Evolutionary conservation across 2,329 filamentous ascomycete species (phyloP), one percentile per base, ranked within the genome.

Genomic region (Xylariaceae sp.): DNA sequence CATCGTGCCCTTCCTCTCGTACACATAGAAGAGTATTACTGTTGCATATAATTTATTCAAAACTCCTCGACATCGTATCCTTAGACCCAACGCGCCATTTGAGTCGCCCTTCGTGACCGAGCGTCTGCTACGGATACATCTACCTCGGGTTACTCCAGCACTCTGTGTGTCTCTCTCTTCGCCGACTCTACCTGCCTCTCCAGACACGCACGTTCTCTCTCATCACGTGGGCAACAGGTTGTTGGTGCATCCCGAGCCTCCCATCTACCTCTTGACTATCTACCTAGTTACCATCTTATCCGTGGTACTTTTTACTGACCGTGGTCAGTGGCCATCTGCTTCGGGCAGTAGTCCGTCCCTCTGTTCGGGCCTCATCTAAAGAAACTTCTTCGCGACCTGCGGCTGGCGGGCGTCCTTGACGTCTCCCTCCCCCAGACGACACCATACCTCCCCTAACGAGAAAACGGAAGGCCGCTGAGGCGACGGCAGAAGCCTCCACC

Each of bases 391-490:
- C 61, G 48, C 61, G 56, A 66, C 65, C 70, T 64, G 64, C 65
- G 50, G 44, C 23, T 45, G 44, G 62, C 66, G 68, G 67, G 65
- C 66, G 56, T 68, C 61, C n/a, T 57, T 57, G 59, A 55, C 53
- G 55, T 48, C 59, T 55, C 58, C 60, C 58, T 55, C 58, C 55
- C 23, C 53, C 65, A 61, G 60, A 66, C 68, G 70, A 66, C 82
- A 85, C 74, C 71, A 86, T 86, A 85, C 78, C 82, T 76, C 81
- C 82, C 66, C 75, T 73, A 64, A 82, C 80, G 67, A 78, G 80
- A 69, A 86, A 86, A 75, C 80, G 83, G 74, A 85, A 84, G 77
- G 82, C 83, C 76, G 82, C 82, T 82, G 83, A 85, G 82, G 82
- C 81, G 81, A 81, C 79, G 79, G 78, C 79, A 72, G 77, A 76